Conservation (phyloP, 2,329 filamentous ascomycete species). For the Colletotrichum lindemuthianum region DNA sequence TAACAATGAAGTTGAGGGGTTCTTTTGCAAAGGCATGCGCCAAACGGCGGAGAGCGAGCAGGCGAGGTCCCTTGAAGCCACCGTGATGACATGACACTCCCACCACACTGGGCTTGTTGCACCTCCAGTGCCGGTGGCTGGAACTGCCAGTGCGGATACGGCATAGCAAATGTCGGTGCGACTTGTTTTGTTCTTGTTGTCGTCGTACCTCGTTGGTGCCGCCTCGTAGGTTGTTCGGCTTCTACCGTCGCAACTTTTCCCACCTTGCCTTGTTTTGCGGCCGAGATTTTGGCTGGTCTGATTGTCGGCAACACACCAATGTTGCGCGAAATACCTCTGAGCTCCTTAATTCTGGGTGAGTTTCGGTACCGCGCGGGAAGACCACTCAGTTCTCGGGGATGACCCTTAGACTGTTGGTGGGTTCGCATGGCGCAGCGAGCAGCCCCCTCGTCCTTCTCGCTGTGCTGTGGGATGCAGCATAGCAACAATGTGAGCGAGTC, state of each 20-base stretch:
- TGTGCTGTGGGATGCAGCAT: conserved; percentile 16
- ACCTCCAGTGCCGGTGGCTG: neutral
- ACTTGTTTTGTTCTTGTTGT: too few species aligned
- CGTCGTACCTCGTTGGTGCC: too few species aligned
- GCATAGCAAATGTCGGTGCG: neutral
- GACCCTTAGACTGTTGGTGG: conserved; percentile 2
- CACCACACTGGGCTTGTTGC: too few species aligned
- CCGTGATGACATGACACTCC: neutral
- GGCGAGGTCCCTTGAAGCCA: neutral
- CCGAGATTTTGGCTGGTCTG: too few species aligned
- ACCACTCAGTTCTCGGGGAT: conserved; percentile 7
- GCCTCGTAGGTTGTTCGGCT: too few species aligned
- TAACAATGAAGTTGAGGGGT: conserved; percentile 21
- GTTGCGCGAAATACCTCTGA: too few species aligned
- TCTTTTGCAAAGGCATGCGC: conserved; percentile 17
- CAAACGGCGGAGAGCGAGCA: conserved; percentile 14
- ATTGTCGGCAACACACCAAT: too few species aligned
- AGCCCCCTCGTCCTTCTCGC: neutral
- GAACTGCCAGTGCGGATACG: neutral
- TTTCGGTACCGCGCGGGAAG: neutral
- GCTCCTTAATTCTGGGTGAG: neutral
- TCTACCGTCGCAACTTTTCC: too few species aligned
- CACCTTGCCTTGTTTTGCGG: neutral
- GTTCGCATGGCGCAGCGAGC: neutral
- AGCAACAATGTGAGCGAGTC: conserved; percentile 16